Percentiles rank a stretch among this genome's conserved stretches.
phyloP scores from a whole-genome alignment of 495 filamentous ascomycete species.

The Opeltia flavorubescens region DNA sequence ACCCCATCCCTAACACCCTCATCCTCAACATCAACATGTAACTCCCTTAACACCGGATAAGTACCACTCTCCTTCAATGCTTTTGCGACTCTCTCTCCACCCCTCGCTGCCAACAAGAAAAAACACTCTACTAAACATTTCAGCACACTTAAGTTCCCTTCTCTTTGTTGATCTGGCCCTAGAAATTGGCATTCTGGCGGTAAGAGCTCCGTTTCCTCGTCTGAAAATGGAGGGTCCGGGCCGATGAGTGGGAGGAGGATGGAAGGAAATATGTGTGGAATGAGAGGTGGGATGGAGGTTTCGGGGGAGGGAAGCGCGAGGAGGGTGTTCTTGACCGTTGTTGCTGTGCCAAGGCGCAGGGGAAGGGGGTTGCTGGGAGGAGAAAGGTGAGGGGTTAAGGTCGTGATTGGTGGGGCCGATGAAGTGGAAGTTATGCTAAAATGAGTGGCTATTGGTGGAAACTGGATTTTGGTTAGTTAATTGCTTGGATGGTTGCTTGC shows the following conservation, averaged over 20 bases:
- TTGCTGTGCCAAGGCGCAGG: conserved; percentile 79
- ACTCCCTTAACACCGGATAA: conserved; percentile 80
- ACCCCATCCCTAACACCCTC: conserved; percentile 74
- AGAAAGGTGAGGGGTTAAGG: conserved; percentile 69
- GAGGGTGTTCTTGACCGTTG: conserved; percentile 75
- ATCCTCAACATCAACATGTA: conserved; percentile 63
- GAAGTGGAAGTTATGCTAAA: conserved; percentile 64
- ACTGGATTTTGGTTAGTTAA: neutral
- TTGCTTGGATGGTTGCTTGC: neutral
- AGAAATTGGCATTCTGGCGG: conserved; percentile 77
- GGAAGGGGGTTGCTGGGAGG: conserved; percentile 60
- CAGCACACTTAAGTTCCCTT: conserved; percentile 58
- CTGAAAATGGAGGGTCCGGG: conserved; percentile 38
- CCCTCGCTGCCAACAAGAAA: conserved; percentile 60
- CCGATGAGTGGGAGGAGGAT: conserved; percentile 58
- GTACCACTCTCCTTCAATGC: conserved; percentile 60
- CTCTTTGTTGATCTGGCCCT: conserved; percentile 73
- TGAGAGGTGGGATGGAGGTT: conserved; percentile 28
- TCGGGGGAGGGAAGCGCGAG: conserved; percentile 40
- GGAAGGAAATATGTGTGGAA: conserved; percentile 62
- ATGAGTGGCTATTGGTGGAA: conserved; percentile 33
- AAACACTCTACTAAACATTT: conserved; percentile 81
- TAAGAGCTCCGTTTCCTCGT: conserved; percentile 64
- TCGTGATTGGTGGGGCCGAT: conserved; percentile 71
- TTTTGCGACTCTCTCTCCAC: conserved; percentile 22